A percentile compares a stretch with the other conserved stretches of the same genome.
Evolutionary conservation across 202 grass and related monocot genomes (phyloP).

Genomic region (Elaeis oleifera): DNA sequence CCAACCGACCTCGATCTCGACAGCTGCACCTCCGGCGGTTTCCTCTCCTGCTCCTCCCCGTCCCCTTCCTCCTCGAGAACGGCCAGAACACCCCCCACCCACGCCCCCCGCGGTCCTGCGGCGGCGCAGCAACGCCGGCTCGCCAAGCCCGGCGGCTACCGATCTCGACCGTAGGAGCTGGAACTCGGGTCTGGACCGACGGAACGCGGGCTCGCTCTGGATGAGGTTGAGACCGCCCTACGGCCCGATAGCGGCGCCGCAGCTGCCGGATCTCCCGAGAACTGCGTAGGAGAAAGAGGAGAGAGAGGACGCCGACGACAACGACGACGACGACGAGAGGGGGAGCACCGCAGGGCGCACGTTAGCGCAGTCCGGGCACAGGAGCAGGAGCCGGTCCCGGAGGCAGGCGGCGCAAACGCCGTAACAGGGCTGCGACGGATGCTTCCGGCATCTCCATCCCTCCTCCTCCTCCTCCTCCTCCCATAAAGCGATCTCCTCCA

Average conservation of each 20-base stretch:
- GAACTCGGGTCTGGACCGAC: background rate
- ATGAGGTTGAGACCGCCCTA: conserved; percentile 53
- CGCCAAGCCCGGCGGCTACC: conserved; percentile 8
- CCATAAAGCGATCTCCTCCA: background rate
- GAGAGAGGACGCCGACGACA: conserved; percentile 31
- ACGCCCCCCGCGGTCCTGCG: conserved; percentile 32
- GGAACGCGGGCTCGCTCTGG: conserved; percentile 39
- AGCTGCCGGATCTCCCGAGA: background rate
- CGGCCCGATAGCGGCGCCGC: background rate
- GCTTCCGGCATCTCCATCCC: conserved; percentile 58
- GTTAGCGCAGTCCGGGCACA: conserved; percentile 69
- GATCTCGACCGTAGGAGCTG: conserved; percentile 36
- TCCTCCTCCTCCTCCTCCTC: background rate
- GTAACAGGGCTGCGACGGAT: conserved; percentile 48
- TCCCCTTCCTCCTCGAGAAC: conserved; percentile 7
- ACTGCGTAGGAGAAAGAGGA: conserved; percentile 49
- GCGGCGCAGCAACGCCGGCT: background rate
- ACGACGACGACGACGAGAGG: conserved; percentile 15
- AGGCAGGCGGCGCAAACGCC: conserved; percentile 79
- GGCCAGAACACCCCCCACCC: conserved; percentile 45
- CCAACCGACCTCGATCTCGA: conserved; percentile 43
- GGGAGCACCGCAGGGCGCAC: conserved; percentile 31
- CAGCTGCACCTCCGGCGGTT: conserved; percentile 33
- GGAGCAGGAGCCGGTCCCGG: conserved; percentile 57
- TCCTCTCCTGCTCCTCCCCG: conserved; percentile 10